Conservation (phyloP, 2,329 filamentous ascomycete species). For the Emydomyces testavorans region DNA sequence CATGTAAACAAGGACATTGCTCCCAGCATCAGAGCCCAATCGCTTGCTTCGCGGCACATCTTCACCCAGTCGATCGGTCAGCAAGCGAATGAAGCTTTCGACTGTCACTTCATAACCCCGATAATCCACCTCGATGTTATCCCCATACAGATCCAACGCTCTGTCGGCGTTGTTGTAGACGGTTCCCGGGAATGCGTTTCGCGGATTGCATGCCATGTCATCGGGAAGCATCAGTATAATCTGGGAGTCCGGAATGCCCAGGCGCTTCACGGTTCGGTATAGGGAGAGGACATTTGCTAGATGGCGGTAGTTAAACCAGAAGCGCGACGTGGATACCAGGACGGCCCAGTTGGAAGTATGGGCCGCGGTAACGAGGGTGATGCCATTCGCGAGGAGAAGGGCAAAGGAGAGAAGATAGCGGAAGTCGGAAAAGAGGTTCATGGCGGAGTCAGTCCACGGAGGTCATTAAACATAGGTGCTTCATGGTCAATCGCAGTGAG, state of each 20-base stretch:
- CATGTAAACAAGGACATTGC: slow-evolving; percentile 98
- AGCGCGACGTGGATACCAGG: slow-evolving; percentile 93
- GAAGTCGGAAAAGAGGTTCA: neutral
- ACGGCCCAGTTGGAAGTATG: slow-evolving; percentile 99
- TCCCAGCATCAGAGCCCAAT: slow-evolving; percentile 83
- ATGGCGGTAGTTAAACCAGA: slow-evolving; percentile 99
- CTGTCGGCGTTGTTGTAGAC: slow-evolving; percentile 98
- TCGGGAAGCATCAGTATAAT: slow-evolving; percentile 99
- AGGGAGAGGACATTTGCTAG: slow-evolving; percentile 94
- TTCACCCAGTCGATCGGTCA: slow-evolving; percentile 88
- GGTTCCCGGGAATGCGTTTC: slow-evolving; percentile 92
- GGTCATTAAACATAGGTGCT: neutral
- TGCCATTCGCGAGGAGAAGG: slow-evolving; percentile 9
- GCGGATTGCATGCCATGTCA: slow-evolving; percentile 98
- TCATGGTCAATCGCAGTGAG: too few species aligned
- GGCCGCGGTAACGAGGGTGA: slow-evolving; percentile 21
- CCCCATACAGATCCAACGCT: slow-evolving; percentile 88
- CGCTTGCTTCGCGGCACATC: slow-evolving; percentile 93
- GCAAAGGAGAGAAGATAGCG: slow-evolving; percentile 21
- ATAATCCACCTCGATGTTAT: slow-evolving; percentile 99
- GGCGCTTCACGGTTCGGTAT: slow-evolving; percentile 93
- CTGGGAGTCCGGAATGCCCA: slow-evolving; percentile 94
- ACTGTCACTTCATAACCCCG: slow-evolving; percentile 96
- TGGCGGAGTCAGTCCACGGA: neutral
- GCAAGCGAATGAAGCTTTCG: slow-evolving; percentile 90